Base-by-base conservation (phyloP, 768 basidiomycete species). In the Serpula lacrymans region DNA sequence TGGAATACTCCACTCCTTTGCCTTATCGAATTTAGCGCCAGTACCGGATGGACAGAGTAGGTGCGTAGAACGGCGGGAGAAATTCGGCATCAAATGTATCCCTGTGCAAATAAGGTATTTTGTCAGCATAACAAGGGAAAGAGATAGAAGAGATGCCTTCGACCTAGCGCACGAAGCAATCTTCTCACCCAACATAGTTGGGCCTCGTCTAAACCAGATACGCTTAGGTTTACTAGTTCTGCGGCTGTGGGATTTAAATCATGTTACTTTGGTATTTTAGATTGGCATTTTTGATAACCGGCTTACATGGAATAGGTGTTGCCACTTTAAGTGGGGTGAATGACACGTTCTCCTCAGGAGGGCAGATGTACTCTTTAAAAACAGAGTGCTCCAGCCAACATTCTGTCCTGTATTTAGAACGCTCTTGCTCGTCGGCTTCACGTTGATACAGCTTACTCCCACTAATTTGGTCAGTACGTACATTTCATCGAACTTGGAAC, bases 381-480 rank as follows among this genome's bases (percentile, higher is more conserved):
- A 91, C 74, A 51, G 88, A 95, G 31, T 77, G 77, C 59, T 97
- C 93, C 1, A 97, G 69, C 93, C 93, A 97, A 56, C 89, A 94
- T 59, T 96, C 93, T 0, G 93, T 95, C 31, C 92, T 77, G 52
- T 81, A 89, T 49, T 79, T 82, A 3, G 49, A 40, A 33, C 75
- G 70, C 47, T 69, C 51, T 1, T 25, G 9, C 6, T 65, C 60
- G 39, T 81, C 78, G 5, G 59, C 54, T 54, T 88, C 85, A 23
- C 74, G 71, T 3, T 60, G 64, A 48, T 72, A 87, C n/a, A 86
- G 47, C 46, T 78, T 78, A 49, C 82, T 86, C 20, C 85, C 87
- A 51, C 87, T 89, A 42, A 6, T 34, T 25, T n/a, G 32, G 36
- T n/a, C 24, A 28, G 5, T 26, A 53, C 34, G 2, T 39, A 20